These are phyloP conservation scores for Eimeria tenella DNA, from an alignment of 169 alveolate genomes.

Conservation along the genomic window DNA sequence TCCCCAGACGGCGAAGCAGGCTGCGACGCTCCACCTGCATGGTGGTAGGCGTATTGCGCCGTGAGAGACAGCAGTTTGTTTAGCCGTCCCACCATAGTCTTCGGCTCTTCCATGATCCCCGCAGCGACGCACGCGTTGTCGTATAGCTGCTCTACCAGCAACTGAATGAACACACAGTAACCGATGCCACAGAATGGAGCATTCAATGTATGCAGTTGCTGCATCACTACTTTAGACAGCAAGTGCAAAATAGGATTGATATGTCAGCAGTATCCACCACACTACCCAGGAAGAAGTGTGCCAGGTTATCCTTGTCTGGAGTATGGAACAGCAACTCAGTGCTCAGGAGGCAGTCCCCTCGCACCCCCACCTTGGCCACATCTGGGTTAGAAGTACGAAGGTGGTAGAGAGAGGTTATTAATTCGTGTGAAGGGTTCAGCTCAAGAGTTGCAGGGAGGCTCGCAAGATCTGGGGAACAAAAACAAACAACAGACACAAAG, in stretches of 20 bases:
- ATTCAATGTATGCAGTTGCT: no score
- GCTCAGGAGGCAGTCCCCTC: not conserved
- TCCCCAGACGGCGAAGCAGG: conserved; percentile 4
- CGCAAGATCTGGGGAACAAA: conserved; percentile 57
- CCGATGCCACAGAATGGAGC: not conserved
- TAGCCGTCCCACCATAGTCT: conserved; percentile 89
- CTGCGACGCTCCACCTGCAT: conserved; percentile 66
- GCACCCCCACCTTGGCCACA: conserved; percentile 84
- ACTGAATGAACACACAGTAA: conserved; percentile 16
- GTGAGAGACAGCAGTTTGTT: conserved; percentile 87
- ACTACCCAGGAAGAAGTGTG: no score
- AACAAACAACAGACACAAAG: not conserved
- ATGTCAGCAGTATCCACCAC: not conserved
- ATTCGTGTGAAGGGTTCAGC: conserved; percentile 88
- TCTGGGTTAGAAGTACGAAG: conserved; percentile 84
- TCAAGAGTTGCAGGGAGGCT: conserved; percentile 90
- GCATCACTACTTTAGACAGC: not conserved
- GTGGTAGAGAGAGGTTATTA: conserved; percentile 84
- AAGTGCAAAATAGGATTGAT: not conserved
- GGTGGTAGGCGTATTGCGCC: conserved; percentile 88
- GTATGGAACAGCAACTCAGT: no score
- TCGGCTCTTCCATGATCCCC: conserved; percentile 94
- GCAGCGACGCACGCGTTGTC: conserved; percentile 96
- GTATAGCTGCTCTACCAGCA: conserved; percentile 86
- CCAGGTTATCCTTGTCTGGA: no score